Evolutionary conservation across 2,329 filamentous ascomycete species (phyloP).

Genomic region (Claviceps quebecensis): DNA sequence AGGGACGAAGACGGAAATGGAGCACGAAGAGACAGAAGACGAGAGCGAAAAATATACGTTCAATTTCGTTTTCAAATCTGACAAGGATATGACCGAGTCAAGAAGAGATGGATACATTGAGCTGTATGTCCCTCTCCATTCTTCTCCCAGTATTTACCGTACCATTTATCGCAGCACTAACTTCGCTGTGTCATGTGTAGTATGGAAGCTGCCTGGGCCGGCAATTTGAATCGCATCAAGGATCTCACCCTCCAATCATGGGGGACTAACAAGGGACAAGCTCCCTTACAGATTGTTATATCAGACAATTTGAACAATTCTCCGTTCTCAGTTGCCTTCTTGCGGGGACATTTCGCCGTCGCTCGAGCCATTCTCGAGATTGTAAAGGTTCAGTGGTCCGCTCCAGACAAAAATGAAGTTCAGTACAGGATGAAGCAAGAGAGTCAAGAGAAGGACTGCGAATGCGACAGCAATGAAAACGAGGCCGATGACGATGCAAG

Average conservation of each 20-base stretch:
- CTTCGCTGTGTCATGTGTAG: conserved; percentile 18
- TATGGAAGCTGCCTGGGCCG: conserved; percentile 60
- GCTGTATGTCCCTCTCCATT: conserved; percentile 32
- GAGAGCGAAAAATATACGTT: conserved; percentile 29
- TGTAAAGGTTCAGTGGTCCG: conserved; percentile 51
- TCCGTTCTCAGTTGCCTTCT: conserved; percentile 55
- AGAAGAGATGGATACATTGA: conserved; percentile 46
- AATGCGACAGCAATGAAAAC: conserved; percentile 20
- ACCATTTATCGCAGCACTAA: neutral
- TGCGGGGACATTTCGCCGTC: conserved; percentile 48
- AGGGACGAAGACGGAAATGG: neutral
- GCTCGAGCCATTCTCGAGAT: conserved; percentile 59
- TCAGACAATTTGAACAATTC: conserved; percentile 34
- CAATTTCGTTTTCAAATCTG: conserved; percentile 36
- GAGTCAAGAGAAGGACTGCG: conserved; percentile 24
- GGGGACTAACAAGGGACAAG: conserved; percentile 35
- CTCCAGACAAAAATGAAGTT: conserved; percentile 35
- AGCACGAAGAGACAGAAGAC: conserved; percentile 4
- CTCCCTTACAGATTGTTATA: conserved; percentile 51
- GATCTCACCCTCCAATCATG: conserved; percentile 46
- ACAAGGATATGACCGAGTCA: conserved; percentile 39
- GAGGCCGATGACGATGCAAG: conserved; percentile 22
- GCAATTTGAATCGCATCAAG: conserved; percentile 54
- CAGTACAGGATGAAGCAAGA: conserved; percentile 32
- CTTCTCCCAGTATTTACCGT: neutral